Conservation (phyloP, 2,329 filamentous ascomycete genomes). For the Magnaporthiopsis incrustans region DNA sequence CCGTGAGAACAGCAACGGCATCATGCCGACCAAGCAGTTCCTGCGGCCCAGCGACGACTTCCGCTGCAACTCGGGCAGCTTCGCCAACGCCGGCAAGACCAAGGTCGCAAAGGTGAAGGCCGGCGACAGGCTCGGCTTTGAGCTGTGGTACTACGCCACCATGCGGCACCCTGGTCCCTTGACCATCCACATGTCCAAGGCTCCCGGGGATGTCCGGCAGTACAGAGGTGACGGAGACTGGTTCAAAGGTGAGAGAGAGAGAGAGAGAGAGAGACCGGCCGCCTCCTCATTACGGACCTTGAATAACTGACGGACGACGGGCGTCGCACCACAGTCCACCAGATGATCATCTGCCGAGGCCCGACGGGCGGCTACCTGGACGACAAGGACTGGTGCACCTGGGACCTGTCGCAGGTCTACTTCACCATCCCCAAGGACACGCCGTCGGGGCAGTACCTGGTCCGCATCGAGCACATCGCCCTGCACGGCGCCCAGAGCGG, state of each 20-base stretch:
- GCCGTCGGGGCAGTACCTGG: conserved; percentile 8
- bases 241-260: conserved; percentile 38
- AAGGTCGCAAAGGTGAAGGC: conserved; percentile 26
- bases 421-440: conserved; percentile 8
- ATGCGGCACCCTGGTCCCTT: conserved; percentile 30
- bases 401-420: background rate
- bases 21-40: conserved; percentile 23
- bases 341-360: conserved; percentile 1
- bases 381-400: conserved; percentile 5
- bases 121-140: conserved; percentile 32
- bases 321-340: background rate
- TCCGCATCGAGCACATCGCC: conserved; percentile 10
- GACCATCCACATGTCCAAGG: conserved; percentile 23
- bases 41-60: conserved; percentile 29
- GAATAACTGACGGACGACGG: background rate
- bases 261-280: conserved; percentile 29
- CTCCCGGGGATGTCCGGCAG: conserved; percentile 11
- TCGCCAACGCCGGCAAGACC: conserved; percentile 20
- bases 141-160: conserved; percentile 19
- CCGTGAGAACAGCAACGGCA: conserved; percentile 20
- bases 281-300: background rate
- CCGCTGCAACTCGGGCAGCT: conserved; percentile 29
- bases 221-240: conserved; percentile 11
- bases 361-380: conserved; percentile 1
- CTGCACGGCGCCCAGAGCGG: conserved; percentile 9